Base-by-base conservation (phyloP, 139 green algal genomes). In the Nannochloris sp. region DNA sequence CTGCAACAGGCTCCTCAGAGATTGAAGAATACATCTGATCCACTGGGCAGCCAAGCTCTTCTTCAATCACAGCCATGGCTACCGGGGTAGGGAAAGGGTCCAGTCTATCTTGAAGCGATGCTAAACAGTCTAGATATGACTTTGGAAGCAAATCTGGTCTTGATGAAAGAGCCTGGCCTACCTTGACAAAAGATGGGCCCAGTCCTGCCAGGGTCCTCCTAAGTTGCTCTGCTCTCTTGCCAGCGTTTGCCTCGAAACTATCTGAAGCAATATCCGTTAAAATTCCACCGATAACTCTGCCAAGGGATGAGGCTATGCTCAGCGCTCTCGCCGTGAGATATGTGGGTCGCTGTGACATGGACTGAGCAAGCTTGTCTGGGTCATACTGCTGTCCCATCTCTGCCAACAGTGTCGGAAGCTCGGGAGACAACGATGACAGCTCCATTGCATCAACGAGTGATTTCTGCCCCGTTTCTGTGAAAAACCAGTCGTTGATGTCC, bases 161-260 rank as follows among this genome's bases (percentile, higher is more conserved):
- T 1, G 78, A 70, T 16, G 69, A 79, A n/a, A 89, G 68, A 2
- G 75, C 80, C 62, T 90, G 84, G 3, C 91, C 91, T 24, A 95
- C 81, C 69, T 96, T 95, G 0, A 94, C 81, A 53, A 97, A 95
- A 1, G 78, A 81, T 1, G 88, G 81, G 23, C 88, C 88, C 40
- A 93, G 79, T 8, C 51, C 50, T 4, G 63, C 58, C 36, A 96
- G 73, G 55, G 87, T 56, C 2, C 69, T 67, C 5, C 75, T 68
- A 50, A 96, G 80, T 77, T 94, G 57, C 29, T 44, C 21, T 3
- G 87, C 84, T 5, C 88, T 67, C 67, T 62, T 34, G 0, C 51
- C 50, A 61, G 77, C 69, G 61, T 91, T 89, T 11, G 16, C 1
- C n/a, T 92, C 80, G 2, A 90, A 23, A 19, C 44, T 46, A 0